These are phyloP conservation scores for Pterocarpus santalinus DNA, from an alignment of 306 rosid species.

Conservation along the genomic window DNA sequence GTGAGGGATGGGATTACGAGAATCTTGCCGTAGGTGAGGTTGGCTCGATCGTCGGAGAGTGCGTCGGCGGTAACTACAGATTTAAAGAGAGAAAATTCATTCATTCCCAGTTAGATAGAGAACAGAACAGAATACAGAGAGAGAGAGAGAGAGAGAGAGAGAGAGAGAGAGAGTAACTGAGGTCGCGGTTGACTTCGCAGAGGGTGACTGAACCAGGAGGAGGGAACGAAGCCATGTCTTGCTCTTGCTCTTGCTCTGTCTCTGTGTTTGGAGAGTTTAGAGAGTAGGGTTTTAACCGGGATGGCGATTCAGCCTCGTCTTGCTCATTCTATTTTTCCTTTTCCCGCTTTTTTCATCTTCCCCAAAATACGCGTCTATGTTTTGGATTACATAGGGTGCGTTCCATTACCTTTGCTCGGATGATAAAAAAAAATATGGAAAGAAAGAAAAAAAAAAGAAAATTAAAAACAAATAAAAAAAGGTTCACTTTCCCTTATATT, in stretches of 20 bases:
- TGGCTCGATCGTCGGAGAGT: conserved; percentile 83
- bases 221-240: conserved; percentile 83
- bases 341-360: conserved; percentile 46
- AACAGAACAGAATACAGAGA: background rate
- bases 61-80: conserved; percentile 78
- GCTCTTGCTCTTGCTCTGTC: too few relatives aligned
- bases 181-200: conserved; percentile 94
- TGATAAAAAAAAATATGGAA: too few relatives aligned
- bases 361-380: too few relatives aligned
- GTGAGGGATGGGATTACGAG: conserved; percentile 54
- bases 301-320: background rate
- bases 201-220: conserved; percentile 80
- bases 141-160: background rate
- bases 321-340: conserved; percentile 28
- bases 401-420: too few relatives aligned
- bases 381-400: too few relatives aligned
- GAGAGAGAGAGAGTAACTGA: conserved; percentile 54
- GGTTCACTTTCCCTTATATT: too few relatives aligned
- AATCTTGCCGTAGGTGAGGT: conserved; percentile 77
- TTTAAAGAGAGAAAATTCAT: background rate
- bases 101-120: background rate
- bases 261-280: background rate
- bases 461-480: too few relatives aligned
- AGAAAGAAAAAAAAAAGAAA: too few relatives aligned
- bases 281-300: conserved; percentile 48